phyloP scores from a whole-genome alignment of 768 basidiomycete species.

The Amanita fuliginea region DNA sequence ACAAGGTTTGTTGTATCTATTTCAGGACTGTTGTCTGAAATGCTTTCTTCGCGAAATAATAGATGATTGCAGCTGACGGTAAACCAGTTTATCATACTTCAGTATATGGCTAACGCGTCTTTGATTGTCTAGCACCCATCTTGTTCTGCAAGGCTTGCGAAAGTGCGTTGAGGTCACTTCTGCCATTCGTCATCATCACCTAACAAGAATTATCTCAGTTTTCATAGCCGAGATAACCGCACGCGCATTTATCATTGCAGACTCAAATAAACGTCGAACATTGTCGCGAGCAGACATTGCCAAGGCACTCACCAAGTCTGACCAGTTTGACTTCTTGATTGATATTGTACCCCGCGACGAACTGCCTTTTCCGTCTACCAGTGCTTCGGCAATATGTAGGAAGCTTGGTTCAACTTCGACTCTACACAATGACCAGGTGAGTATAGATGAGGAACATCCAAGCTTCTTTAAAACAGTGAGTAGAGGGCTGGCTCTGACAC shows the following conservation, averaged over 20 bases:
- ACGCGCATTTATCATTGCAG: conserved; percentile 90
- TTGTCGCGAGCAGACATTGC: conserved; percentile 90
- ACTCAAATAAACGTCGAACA: conserved; percentile 93
- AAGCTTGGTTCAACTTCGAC: not conserved
- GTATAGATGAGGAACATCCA: not conserved
- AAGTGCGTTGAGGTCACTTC: conserved; percentile 45
- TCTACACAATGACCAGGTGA: conserved; percentile 1
- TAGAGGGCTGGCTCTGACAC: conserved; percentile 2
- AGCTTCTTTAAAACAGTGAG: not conserved
- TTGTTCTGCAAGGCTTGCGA: conserved; percentile 98
- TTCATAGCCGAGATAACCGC: conserved; percentile 97
- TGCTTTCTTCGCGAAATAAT: conserved; percentile 2
- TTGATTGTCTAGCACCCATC: conserved; percentile 59
- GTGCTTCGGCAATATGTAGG: conserved; percentile 2
- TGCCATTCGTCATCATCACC: not conserved
- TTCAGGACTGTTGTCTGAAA: not conserved
- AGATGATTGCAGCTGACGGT: conserved; percentile 99
- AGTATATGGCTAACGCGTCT: not conserved
- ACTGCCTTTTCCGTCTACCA: conserved; percentile 21
- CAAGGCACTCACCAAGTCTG: conserved; percentile 82
- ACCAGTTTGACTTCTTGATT: conserved; percentile 96
- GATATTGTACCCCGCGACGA: conserved; percentile 92
- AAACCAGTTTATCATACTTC: conserved; percentile 13
- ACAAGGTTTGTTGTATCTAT: not conserved
- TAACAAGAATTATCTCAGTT: conserved; percentile 27